phyloP scores from a whole-genome alignment of 2,329 filamentous ascomycete genomes.

The Colletotrichum sp. region DNA sequence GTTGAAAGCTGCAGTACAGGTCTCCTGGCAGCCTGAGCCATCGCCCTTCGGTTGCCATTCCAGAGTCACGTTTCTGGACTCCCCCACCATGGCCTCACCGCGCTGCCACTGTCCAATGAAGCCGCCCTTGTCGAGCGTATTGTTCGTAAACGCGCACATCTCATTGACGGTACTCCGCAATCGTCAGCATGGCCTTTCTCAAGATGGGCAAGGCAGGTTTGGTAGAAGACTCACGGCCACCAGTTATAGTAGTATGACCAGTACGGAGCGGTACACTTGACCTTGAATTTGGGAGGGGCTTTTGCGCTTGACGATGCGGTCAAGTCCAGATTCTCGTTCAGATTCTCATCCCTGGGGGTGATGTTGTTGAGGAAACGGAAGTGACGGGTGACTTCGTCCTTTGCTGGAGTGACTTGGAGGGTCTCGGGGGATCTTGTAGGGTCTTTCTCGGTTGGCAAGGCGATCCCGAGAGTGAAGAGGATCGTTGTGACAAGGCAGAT shows the following conservation, averaged over 20 bases:
- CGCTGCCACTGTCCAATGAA: background rate
- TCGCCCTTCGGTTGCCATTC: background rate
- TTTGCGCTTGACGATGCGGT: background rate
- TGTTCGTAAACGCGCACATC: background rate
- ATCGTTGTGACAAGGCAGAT: background rate
- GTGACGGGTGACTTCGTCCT: background rate
- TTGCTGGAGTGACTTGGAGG: background rate
- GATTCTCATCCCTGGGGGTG: background rate
- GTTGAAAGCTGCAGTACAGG: conserved; percentile 1
- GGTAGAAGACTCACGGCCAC: background rate
- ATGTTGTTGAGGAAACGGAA: background rate
- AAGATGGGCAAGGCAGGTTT: background rate
- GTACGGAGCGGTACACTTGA: background rate
- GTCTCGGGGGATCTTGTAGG: background rate
- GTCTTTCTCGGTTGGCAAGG: background rate
- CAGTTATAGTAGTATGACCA: conserved; percentile 10
- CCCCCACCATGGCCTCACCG: background rate
- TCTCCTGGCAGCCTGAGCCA: background rate
- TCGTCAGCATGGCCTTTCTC: background rate
- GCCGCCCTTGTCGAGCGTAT: background rate
- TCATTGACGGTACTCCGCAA: background rate
- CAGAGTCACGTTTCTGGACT: background rate
- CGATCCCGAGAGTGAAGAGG: background rate
- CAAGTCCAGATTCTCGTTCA: background rate
- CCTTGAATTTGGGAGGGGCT: background rate